Conservation (phyloP, 75 land plant species). For the Sequoia sempervirens region DNA sequence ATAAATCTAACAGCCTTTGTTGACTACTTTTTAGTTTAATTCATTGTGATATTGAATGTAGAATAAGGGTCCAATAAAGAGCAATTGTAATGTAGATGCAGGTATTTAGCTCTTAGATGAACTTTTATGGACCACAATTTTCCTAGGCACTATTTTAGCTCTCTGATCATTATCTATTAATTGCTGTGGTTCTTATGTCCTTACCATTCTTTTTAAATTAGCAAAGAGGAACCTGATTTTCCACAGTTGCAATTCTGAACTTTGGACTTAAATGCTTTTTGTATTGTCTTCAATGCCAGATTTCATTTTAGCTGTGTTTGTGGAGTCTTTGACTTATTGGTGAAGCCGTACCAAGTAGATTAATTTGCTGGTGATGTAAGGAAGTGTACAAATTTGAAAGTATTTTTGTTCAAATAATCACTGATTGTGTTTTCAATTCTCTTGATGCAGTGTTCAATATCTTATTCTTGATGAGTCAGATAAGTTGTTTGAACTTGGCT, state of each 20-base stretch:
- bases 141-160: not conserved
- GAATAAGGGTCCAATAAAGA: too few species aligned
- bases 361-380: not conserved
- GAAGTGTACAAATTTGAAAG: not conserved
- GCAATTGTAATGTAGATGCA: too few species aligned
- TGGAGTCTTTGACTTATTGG: not conserved
- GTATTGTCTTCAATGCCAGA: not conserved
- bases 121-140: not conserved
- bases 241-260: not conserved
- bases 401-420: not conserved
- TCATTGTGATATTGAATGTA: too few species aligned
- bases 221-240: not conserved
- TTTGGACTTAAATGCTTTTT: not conserved
- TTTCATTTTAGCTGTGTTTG: not conserved
- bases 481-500: conserved; percentile 90
- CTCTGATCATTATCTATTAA: not conserved
- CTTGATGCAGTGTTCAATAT: conserved; percentile 75
- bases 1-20: too few species aligned
- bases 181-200: not conserved
- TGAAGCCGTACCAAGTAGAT: not conserved
- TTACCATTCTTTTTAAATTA: not conserved
- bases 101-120: too few species aligned
- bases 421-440: not conserved
- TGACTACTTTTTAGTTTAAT: too few species aligned
- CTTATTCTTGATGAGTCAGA: conserved; percentile 96